phyloP scores from a whole-genome alignment of 768 basidiomycete genomes.

The Phlebiopsis flavidoalba region DNA sequence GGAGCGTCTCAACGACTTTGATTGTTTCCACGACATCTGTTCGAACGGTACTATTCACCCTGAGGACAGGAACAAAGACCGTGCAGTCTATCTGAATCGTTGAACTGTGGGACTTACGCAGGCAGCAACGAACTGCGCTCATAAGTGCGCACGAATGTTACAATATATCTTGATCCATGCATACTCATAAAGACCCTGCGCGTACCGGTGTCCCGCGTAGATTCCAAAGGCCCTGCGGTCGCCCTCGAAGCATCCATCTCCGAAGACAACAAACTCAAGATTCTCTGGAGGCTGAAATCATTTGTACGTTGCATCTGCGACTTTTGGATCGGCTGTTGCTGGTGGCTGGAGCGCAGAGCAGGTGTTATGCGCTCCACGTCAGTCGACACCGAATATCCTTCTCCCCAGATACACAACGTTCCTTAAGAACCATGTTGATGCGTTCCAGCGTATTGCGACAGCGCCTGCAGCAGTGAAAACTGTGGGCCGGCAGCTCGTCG shows the following conservation, averaged over 20 bases:
- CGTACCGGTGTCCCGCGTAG: neutral
- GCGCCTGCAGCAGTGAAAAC: constrained; percentile 16
- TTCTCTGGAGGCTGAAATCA: constrained; percentile 6
- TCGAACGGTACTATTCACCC: neutral
- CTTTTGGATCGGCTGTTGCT: neutral
- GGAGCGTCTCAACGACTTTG: neutral
- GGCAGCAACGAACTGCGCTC: constrained; percentile 22
- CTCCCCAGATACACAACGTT: neutral
- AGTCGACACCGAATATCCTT: neutral
- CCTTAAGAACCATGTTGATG: constrained; percentile 4
- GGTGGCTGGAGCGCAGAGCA: neutral
- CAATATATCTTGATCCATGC: constrained; percentile 10
- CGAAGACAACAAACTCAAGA: constrained; percentile 8
- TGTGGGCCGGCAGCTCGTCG: constrained; percentile 16
- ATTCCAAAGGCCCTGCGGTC: neutral
- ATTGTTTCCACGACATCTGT: neutral
- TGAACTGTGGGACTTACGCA: constrained; percentile 23
- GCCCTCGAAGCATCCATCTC: neutral
- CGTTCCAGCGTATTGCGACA: constrained; percentile 17
- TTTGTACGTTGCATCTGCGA: constrained; percentile 7
- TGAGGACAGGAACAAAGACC: neutral
- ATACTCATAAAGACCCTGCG: constrained; percentile 9
- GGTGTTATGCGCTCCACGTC: neutral
- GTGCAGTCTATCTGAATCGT: constrained; percentile 11
- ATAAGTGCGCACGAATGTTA: constrained; percentile 21